Evolutionary conservation across 441 rosid genomes (phyloP).

Genomic region (Brassica balearica): DNA sequence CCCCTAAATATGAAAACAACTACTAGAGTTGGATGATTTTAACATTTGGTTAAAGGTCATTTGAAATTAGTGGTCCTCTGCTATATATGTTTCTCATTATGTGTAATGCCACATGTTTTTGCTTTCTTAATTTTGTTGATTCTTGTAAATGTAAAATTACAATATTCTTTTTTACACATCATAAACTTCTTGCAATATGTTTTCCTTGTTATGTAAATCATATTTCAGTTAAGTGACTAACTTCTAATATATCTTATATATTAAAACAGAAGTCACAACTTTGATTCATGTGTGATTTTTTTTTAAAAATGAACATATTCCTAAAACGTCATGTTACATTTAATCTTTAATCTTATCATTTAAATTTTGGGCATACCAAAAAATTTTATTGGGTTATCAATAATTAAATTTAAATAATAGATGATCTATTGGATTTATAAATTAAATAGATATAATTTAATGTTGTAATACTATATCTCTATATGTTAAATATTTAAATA

Average conservation of each 20-base stretch:
- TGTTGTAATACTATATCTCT: too few species aligned
- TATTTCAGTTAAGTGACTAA: not conserved
- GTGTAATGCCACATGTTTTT: slow-evolving; percentile 10
- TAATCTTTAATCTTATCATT: too few species aligned
- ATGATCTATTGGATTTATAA: too few species aligned
- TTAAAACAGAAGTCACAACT: too few species aligned
- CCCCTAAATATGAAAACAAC: slow-evolving; percentile 47
- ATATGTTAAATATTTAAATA: too few species aligned
- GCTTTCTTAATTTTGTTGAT: slow-evolving; percentile 27
- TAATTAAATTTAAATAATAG: too few species aligned
- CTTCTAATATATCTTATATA: not conserved
- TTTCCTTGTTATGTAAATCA: not conserved
- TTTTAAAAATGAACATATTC: too few species aligned
- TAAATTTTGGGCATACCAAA: too few species aligned
- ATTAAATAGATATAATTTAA: too few species aligned
- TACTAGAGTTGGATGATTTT: slow-evolving; percentile 37
- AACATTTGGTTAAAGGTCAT: slow-evolving; percentile 18
- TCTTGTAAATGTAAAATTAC: slow-evolving; percentile 29
- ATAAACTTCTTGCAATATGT: not conserved
- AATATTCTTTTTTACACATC: not conserved
- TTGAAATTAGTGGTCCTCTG: not conserved
- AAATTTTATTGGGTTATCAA: too few species aligned
- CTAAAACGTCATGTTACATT: too few species aligned
- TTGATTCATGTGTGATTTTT: too few species aligned
- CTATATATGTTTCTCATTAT: slow-evolving; percentile 6